Evolutionary conservation across 1,284 basidiomycete species (phyloP), one percentile per base, ranked within the genome.

Genomic region (Sporisorium graminicola): DNA sequence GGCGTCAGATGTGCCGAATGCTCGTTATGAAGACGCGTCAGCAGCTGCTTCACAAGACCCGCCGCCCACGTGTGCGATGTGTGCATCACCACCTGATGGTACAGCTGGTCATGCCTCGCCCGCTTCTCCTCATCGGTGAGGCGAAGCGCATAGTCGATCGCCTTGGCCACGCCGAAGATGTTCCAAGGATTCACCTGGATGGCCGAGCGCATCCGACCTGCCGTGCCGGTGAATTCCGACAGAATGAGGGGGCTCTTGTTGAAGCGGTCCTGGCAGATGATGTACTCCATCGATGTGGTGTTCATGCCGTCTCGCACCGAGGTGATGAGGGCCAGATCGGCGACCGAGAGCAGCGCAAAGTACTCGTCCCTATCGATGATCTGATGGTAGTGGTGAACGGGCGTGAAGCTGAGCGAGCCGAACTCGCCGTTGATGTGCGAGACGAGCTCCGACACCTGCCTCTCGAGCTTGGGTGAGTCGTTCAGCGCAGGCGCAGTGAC

Each of bases 351-450:
- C n/a, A 99, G 89, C 1, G 94, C 96, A 87, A 98, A 98, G 87
- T 98, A 99, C 87, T 99, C 96, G 87, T 98, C 94, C 86, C 87
- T 76, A 86, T 97, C 96, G 81, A 99, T 92, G 5, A 94, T 92
- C 87, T 99, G 96, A 87, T 99, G 96, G 55, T 98, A 99, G 85
- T 99, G 97, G 85, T 99, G 96, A n/a, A 98, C 94, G 12, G 97
- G 96, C 73, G 95, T 94, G 85, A 98, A 99, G 87, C 97, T 94
- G 50, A 99, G 88, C 69, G 91, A 92, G 42, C 96, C 97, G 85
- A 95, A 98, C 82, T 95, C 92, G 75, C 95, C 95, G 82, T 99
- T 99, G 88, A 99, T 98, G 81, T 95, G 93, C 44, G 93, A 92
- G 64, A 99, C 96, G 29, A 98, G 88, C 87, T 99, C 95, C 53